Conservation (phyloP, 345 rosid species). For the Diplotaxis tenuifolia region DNA sequence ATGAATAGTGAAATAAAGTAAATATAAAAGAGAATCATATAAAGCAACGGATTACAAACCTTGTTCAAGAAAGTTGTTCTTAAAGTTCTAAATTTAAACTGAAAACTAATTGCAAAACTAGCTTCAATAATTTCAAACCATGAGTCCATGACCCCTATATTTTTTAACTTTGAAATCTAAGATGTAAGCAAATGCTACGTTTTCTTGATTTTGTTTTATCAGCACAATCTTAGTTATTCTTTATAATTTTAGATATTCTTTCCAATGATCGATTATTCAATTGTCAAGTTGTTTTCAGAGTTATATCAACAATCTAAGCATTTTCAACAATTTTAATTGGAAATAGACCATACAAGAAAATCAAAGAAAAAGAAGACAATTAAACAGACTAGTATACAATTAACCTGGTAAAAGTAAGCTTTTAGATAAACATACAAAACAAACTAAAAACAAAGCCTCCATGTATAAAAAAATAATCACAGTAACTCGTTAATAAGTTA, state of each 20-base stretch:
- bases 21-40: background rate
- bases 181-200: background rate
- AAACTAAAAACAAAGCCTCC: conserved; percentile 6
- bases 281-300: background rate
- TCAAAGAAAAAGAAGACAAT: background rate
- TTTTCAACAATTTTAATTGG: background rate
- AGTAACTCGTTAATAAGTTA: conserved; percentile 7
- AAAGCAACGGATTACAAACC: background rate
- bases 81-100: background rate
- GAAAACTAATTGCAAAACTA: background rate
- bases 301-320: background rate
- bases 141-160: background rate
- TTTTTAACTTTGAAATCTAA: background rate
- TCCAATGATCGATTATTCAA: background rate
- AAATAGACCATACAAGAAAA: background rate
- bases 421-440: background rate
- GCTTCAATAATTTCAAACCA: background rate
- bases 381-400: conserved; percentile 3
- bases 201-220: background rate
- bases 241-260: background rate
- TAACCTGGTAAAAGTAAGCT: conserved; percentile 28
- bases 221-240: background rate
- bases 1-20: background rate
- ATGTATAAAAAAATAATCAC: background rate
- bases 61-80: background rate